Percentiles rank a stretch among this genome's conserved stretches.
Evolutionary conservation across 1,139 yeast species (phyloP).

Genomic region (Saccharomyces hybrid): DNA sequence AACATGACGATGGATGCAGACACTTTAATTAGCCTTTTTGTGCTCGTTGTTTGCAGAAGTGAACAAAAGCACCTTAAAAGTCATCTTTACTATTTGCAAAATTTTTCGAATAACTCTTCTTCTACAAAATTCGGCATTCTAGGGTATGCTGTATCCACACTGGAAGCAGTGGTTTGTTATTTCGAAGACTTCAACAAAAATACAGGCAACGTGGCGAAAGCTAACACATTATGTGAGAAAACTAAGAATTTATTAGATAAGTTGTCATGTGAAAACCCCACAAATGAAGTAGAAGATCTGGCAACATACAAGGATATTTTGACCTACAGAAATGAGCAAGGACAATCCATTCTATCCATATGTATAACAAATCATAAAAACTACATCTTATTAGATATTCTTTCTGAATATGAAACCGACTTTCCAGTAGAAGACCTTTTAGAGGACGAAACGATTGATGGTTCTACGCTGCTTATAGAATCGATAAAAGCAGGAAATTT

Average conservation of each 20-base stretch:
- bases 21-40: slow-evolving; percentile 61
- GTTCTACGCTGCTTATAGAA: slow-evolving; percentile 50
- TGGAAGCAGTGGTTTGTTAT: slow-evolving; percentile 75
- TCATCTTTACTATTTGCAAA: slow-evolving; percentile 58
- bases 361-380: slow-evolving; percentile 42
- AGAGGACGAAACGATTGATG: slow-evolving; percentile 49
- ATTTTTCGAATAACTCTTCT: slow-evolving; percentile 47
- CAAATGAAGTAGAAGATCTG: slow-evolving; percentile 31
- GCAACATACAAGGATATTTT: slow-evolving; percentile 8
- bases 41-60: slow-evolving; percentile 64
- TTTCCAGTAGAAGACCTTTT: slow-evolving; percentile 61
- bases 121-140: slow-evolving; percentile 41
- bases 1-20: slow-evolving; percentile 61
- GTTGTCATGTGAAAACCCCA: slow-evolving; percentile 20
- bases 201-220: slow-evolving; percentile 4
- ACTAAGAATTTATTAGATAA: slow-evolving; percentile 2
- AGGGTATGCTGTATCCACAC: slow-evolving; percentile 65
- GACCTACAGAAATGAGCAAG: slow-evolving; percentile 48
- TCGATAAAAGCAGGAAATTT: slow-evolving; percentile 53
- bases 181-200: slow-evolving; percentile 17
- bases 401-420: slow-evolving; percentile 42
- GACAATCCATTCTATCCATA: slow-evolving; percentile 59
- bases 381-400: slow-evolving; percentile 37
- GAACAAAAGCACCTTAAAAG: slow-evolving; percentile 51
- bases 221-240: slow-evolving; percentile 6